A percentile compares a stretch with the other conserved stretches of the same genome.
Conservation (phyloP, 148 eudicot species). For the Dianthus caryophyllus region DNA sequence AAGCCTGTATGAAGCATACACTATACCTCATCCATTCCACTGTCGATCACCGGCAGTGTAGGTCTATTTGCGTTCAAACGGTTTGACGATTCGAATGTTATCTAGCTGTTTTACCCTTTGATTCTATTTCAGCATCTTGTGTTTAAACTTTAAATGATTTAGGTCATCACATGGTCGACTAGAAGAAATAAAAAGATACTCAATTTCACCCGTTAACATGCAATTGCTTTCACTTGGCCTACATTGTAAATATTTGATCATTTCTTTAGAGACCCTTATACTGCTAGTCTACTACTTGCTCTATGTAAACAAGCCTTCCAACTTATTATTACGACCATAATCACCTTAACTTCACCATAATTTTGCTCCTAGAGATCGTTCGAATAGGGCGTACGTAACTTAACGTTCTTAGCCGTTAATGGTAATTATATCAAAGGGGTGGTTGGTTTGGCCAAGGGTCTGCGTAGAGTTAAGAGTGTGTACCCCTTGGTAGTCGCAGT, state of each 20-base stretch:
- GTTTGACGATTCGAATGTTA: too few relatives aligned
- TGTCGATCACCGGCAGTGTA: too few relatives aligned
- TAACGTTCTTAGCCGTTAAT: slow-evolving; percentile 42
- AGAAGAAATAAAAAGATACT: too few relatives aligned
- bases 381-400: slow-evolving; percentile 33
- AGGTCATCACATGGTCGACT: too few relatives aligned
- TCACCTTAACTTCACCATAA: not conserved
- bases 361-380: not conserved
- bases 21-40: too few relatives aligned
- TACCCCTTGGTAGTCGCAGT: slow-evolving; percentile 57
- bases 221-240: not conserved
- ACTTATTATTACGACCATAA: not conserved
- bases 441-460: slow-evolving; percentile 40
- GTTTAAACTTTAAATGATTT: too few relatives aligned
- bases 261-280: not conserved
- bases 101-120: too few relatives aligned
- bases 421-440: slow-evolving; percentile 46
- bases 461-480: slow-evolving; percentile 32
- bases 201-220: too few relatives aligned
- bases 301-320: not conserved
- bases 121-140: too few relatives aligned
- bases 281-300: too few relatives aligned
- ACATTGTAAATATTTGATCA: not conserved
- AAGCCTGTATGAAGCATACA: too few relatives aligned
- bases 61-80: too few relatives aligned